Percentiles rank a stretch among this genome's conserved stretches.
Evolutionary conservation across 1,284 basidiomycete species (phyloP).

Genomic region (Sporisorium reilianum): DNA sequence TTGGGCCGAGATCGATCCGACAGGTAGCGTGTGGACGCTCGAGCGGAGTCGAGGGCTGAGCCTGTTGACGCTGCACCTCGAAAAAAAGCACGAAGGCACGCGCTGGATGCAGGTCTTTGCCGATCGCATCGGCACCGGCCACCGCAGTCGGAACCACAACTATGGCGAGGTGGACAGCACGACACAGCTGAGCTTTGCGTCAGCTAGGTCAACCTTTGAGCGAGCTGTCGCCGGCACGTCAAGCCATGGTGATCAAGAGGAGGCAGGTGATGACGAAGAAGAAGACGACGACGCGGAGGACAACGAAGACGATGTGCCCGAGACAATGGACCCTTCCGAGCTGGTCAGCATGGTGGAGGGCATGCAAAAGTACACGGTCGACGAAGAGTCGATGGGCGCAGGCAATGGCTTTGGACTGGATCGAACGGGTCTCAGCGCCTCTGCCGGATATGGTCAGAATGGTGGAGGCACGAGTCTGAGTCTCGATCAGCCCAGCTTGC

Average conservation of each 20-base stretch:
- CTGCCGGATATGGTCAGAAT: conserved; percentile 62
- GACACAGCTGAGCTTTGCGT: conserved; percentile 35
- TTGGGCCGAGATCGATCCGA: conserved; percentile 60
- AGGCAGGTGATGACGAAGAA: conserved; percentile 13
- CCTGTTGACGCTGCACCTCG: conserved; percentile 59
- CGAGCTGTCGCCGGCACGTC: conserved; percentile 11
- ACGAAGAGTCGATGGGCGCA: conserved; percentile 72
- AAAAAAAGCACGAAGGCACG: conserved; percentile 72
- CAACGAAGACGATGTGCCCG: conserved; percentile 79
- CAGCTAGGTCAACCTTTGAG: conserved; percentile 22
- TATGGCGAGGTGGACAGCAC: background rate
- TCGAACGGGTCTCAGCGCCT: conserved; percentile 17
- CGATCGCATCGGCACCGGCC: conserved; percentile 13
- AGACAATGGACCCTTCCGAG: conserved; percentile 87
- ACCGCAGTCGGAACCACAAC: conserved; percentile 4
- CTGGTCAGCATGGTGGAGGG: conserved; percentile 81
- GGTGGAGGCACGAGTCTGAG: conserved; percentile 24
- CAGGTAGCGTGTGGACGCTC: conserved; percentile 56
- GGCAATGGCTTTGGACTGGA: conserved; percentile 71
- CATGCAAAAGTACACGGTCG: conserved; percentile 84
- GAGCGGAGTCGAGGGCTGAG: conserved; percentile 36
- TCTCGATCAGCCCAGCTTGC: conserved; percentile 74
- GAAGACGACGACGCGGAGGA: conserved; percentile 66
- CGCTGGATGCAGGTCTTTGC: conserved; percentile 87
- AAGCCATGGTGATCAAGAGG: conserved; percentile 4